Percentiles rank a stretch among this genome's conserved stretches.
These are phyloP conservation scores for Rhizopus sp. DNA, from an alignment of 371 early-diverging fungal species.

Conservation along the genomic window DNA sequence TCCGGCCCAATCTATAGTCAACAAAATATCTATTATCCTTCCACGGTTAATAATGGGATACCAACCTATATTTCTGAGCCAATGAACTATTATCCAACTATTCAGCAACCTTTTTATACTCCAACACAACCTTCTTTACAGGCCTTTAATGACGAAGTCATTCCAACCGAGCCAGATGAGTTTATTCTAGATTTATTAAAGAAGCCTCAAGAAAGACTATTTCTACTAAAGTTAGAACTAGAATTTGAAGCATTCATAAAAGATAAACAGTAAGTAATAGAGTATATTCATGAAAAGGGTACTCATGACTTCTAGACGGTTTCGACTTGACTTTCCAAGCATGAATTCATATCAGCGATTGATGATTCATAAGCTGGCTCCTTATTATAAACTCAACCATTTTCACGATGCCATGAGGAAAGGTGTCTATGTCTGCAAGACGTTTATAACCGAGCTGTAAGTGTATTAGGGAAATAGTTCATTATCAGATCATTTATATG, in stretches of 20 bases:
- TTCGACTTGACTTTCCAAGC: conserved; percentile 64
- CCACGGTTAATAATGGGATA: not conserved
- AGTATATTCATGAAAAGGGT: not conserved
- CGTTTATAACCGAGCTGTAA: conserved; percentile 63
- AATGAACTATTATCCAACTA: not conserved
- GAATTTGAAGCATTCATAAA: conserved; percentile 69
- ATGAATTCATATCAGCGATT: conserved; percentile 82
- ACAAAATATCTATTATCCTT: not conserved
- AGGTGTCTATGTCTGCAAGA: conserved; percentile 66
- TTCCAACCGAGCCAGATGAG: conserved; percentile 49
- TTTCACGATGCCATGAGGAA: conserved; percentile 60
- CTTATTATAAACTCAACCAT: conserved; percentile 71
- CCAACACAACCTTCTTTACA: conserved; percentile 9
- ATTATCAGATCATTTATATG: not conserved
- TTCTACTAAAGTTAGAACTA: conserved; percentile 71
- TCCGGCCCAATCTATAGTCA: not conserved
- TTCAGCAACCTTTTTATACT: conserved; percentile 3
- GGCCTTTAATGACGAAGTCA: conserved; percentile 16
- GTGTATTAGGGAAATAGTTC: conserved; percentile 10
- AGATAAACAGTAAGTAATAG: conserved; percentile 51
- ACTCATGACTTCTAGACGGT: conserved; percentile 39
- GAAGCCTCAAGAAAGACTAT: conserved; percentile 69
- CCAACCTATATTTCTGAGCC: not conserved
- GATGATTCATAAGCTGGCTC: conserved; percentile 74
- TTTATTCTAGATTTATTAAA: conserved; percentile 67